Evolutionary conservation across 78 protist genomes (phyloP).

Genomic region (Chrysochromulina parva): DNA sequence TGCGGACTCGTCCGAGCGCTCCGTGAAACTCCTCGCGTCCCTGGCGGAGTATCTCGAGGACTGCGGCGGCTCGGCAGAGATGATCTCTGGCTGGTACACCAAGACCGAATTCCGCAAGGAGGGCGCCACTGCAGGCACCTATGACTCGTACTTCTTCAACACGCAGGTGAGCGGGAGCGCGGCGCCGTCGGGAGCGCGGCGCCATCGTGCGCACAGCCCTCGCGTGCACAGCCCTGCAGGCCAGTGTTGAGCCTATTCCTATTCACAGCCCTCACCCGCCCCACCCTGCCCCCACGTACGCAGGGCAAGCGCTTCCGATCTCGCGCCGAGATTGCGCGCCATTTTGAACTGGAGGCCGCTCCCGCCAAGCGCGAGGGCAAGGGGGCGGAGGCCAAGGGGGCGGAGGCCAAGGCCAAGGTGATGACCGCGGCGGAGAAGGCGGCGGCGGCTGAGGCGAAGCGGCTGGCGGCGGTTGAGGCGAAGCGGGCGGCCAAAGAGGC

Average conservation of each 20-base stretch:
- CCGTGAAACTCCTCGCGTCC: too few relatives aligned
- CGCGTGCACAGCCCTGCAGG: too few relatives aligned
- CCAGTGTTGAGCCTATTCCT: too few relatives aligned
- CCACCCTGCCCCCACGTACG: too few relatives aligned
- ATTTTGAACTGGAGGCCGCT: background rate
- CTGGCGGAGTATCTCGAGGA: background rate
- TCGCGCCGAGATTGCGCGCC: conserved; percentile 1
- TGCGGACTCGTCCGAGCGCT: background rate
- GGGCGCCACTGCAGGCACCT: background rate
- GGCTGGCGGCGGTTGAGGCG: background rate
- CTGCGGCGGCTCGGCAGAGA: background rate
- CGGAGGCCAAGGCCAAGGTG: background rate
- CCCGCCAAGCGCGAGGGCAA: background rate
- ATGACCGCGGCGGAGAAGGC: too few relatives aligned
- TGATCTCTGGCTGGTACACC: conserved; percentile 7
- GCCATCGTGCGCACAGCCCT: too few relatives aligned
- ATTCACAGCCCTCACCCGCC: too few relatives aligned
- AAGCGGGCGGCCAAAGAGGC: background rate
- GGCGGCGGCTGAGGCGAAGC: background rate
- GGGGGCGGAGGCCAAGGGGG: background rate
- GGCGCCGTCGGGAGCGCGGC: too few relatives aligned
- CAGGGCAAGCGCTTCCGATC: conserved; percentile 4
- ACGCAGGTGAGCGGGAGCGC: too few relatives aligned
- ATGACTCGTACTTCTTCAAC: conserved; percentile 5
- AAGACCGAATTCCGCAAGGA: background rate